Percentiles rank a stretch among this genome's conserved stretches.
These are phyloP conservation scores for Hypoxylon sp. DNA, from an alignment of 2,329 filamentous ascomycete species.

Conservation along the genomic window DNA sequence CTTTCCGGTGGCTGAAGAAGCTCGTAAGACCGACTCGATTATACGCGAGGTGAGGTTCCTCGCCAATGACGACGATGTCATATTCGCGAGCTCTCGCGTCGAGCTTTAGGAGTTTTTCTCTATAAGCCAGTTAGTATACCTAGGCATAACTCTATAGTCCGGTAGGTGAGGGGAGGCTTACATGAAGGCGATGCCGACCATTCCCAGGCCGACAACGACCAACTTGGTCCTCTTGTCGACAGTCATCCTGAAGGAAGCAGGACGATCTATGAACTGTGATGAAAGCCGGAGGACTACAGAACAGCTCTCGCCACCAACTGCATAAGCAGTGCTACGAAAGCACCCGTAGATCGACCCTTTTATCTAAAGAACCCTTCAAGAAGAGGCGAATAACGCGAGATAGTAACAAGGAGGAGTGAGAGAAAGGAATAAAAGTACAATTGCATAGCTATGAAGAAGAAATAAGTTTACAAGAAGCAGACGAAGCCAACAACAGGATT, in stretches of 20 bases:
- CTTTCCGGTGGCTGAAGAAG: conserved; percentile 85
- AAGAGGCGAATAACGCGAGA: neutral
- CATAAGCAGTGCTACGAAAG: conserved; percentile 11
- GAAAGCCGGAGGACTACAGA: conserved; percentile 17
- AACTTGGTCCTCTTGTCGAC: conserved; percentile 65
- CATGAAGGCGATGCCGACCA: conserved; percentile 92
- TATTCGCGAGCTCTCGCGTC: conserved; percentile 79
- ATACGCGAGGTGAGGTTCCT: conserved; percentile 87
- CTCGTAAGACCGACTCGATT: conserved; percentile 89
- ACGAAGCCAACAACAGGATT: conserved; percentile 1
- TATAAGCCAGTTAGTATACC: conserved; percentile 48
- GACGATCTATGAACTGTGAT: neutral
- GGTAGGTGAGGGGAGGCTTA: conserved; percentile 54
- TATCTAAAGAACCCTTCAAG: neutral
- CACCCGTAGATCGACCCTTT: neutral
- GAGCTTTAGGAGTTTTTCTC: conserved; percentile 88
- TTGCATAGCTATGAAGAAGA: conserved; percentile 3
- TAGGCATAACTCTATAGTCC: neutral
- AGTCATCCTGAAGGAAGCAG: conserved; percentile 53
- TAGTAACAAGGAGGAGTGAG: neutral
- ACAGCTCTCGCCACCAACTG: conserved; percentile 18
- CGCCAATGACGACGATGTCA: conserved; percentile 83
- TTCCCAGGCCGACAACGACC: conserved; percentile 86
- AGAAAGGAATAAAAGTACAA: conserved; percentile 7
- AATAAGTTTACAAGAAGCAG: neutral